Conservation (phyloP, 1,139 yeast genomes). For the Suhomyces choctaworum region DNA sequence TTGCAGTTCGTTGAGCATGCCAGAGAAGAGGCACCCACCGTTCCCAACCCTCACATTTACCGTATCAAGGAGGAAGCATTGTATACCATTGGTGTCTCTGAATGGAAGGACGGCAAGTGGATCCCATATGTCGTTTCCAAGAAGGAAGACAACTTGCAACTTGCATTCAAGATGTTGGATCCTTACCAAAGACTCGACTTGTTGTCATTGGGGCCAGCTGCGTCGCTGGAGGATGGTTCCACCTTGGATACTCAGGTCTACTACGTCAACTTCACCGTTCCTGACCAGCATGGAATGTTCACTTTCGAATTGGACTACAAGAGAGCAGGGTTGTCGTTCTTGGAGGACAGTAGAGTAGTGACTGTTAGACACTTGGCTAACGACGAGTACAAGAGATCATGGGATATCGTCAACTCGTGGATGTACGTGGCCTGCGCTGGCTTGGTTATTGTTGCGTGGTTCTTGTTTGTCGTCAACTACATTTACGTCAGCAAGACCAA, state of each 20-base stretch:
- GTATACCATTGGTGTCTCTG: conserved; percentile 66
- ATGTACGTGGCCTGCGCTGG: conserved; percentile 75
- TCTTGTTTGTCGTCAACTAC: conserved; percentile 69
- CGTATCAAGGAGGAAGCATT: conserved; percentile 69
- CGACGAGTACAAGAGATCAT: conserved; percentile 91
- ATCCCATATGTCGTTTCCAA: conserved; percentile 54
- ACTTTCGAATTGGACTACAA: conserved; percentile 80
- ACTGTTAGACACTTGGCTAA: conserved; percentile 94
- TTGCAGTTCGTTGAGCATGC: conserved; percentile 52
- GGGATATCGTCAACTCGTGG: conserved; percentile 94
- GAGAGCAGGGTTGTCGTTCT: conserved; percentile 73
- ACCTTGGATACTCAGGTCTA: conserved; percentile 42
- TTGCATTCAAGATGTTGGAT: conserved; percentile 87
- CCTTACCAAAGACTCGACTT: conserved; percentile 86
- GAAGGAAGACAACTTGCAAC: conserved; percentile 62
- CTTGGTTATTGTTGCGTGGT: conserved; percentile 74
- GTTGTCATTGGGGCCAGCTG: conserved; percentile 42
- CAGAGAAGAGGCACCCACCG: conserved; percentile 47
- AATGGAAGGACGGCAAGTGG: conserved; percentile 68
- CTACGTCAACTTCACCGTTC: conserved; percentile 59
- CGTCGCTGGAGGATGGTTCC: conserved; percentile 46
- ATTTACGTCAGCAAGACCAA: conserved; percentile 46
- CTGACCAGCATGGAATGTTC: conserved; percentile 97
- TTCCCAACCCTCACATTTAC: conserved; percentile 50
- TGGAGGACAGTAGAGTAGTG: conserved; percentile 67